Conservation (phyloP, 2,329 filamentous ascomycete genomes). For the Aspergillus sp. region DNA sequence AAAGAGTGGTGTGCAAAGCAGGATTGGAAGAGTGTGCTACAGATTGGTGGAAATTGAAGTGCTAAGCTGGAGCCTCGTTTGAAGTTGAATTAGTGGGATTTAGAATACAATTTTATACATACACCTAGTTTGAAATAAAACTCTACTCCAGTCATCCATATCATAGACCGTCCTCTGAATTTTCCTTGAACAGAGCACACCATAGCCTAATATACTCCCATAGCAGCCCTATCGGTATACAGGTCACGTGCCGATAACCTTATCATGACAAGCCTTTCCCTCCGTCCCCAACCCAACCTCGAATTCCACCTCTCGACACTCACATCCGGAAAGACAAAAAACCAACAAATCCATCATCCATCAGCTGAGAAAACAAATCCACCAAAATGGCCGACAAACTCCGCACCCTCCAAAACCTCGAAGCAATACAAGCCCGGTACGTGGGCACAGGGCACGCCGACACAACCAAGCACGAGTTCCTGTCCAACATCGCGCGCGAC, state of each 20-base stretch:
- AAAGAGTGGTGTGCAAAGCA: constrained; percentile 6
- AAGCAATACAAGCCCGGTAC: constrained; percentile 93
- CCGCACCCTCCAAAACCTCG: constrained; percentile 94
- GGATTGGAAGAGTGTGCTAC: constrained; percentile 5
- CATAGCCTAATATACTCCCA: too few relatives aligned
- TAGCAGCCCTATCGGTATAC: too few relatives aligned
- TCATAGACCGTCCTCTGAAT: background rate
- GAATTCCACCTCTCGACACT: too few relatives aligned
- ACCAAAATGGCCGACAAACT: constrained; percentile 83
- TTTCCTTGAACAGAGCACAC: too few relatives aligned
- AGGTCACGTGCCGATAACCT: too few relatives aligned
- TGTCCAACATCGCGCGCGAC: constrained; percentile 91
- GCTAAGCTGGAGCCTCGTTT: too few relatives aligned
- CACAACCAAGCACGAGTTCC: constrained; percentile 97
- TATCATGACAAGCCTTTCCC: too few relatives aligned
- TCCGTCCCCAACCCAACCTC: too few relatives aligned
- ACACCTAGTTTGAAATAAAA: too few relatives aligned
- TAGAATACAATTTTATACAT: too few relatives aligned
- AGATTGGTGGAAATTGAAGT: background rate
- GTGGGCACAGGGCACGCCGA: constrained; percentile 95
- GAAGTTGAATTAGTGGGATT: too few relatives aligned
- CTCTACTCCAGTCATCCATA: background rate
- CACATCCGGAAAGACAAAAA: background rate
- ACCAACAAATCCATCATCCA: background rate
- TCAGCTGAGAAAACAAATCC: background rate